Evolutionary conservation across 2,329 filamentous ascomycete species (phyloP).

Genomic region (Calonectria pauciramosa): DNA sequence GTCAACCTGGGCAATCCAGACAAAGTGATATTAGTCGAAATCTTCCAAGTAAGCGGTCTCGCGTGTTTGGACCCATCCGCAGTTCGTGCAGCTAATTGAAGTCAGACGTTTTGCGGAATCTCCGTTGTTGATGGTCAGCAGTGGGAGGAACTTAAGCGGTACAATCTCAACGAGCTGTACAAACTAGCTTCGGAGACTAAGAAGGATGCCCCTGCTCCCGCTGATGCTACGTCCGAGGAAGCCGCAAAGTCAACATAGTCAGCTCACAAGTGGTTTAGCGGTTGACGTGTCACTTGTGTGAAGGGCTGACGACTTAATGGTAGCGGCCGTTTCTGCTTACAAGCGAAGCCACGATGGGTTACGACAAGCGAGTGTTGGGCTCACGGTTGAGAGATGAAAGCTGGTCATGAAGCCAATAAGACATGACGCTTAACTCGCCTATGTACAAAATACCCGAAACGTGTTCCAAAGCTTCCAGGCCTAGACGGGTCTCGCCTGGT

Average conservation of each 20-base stretch:
- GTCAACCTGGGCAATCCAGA: conserved; percentile 85
- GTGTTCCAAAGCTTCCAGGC: conserved; percentile 4
- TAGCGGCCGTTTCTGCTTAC: conserved; percentile 25
- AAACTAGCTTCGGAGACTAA: conserved; percentile 47
- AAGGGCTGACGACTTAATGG: conserved; percentile 13
- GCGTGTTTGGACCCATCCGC: conserved; percentile 36
- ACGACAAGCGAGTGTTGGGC: conserved; percentile 3
- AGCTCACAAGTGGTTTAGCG: conserved; percentile 18
- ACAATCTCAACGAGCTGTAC: conserved; percentile 83
- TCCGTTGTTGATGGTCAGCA: conserved; percentile 79
- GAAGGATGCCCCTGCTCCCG: conserved; percentile 29
- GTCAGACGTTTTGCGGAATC: conserved; percentile 80
- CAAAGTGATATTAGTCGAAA: conserved; percentile 83
- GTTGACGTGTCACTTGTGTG: conserved; percentile 31
- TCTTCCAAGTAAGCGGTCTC: conserved; percentile 76
- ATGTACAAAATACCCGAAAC: conserved; percentile 9
- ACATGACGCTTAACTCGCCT: conserved; percentile 7
- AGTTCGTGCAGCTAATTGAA: conserved; percentile 38
- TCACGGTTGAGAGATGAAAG: conserved; percentile 10
- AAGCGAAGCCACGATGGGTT: conserved; percentile 19
- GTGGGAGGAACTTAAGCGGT: conserved; percentile 81
- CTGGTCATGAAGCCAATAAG: conserved; percentile 9
- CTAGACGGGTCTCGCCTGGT: neutral
- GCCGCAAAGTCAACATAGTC: conserved; percentile 36
- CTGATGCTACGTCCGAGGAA: conserved; percentile 25